These are phyloP conservation scores for Henckelia pumila DNA, from an alignment of 257 asterid species.

Conservation along the genomic window DNA sequence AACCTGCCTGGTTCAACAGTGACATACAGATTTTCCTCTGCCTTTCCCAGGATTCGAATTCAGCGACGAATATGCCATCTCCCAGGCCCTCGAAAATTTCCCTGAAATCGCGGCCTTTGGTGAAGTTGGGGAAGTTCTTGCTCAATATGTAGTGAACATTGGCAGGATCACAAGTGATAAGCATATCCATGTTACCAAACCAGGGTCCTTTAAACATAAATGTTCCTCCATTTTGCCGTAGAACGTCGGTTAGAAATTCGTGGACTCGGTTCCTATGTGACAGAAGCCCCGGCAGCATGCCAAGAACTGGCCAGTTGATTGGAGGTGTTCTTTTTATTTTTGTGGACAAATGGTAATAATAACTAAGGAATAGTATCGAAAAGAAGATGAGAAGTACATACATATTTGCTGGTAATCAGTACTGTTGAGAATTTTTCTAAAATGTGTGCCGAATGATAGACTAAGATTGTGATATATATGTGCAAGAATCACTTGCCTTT, in stretches of 20 bases:
- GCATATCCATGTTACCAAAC: slow-evolving; percentile 17
- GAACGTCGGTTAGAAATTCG: not conserved
- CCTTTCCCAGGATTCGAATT: slow-evolving; percentile 12
- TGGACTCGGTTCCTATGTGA: not conserved
- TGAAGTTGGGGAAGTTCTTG: slow-evolving; percentile 17
- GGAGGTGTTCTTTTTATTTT: not conserved
- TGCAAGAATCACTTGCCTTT: too few species aligned
- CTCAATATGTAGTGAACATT: slow-evolving; percentile 23
- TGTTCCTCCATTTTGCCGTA: not conserved
- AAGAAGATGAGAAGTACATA: not conserved
- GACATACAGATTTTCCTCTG: slow-evolving; percentile 1
- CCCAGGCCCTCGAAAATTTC: slow-evolving; percentile 21
- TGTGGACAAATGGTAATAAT: not conserved
- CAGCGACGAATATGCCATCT: slow-evolving; percentile 20
- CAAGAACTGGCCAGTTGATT: slow-evolving; percentile 15
- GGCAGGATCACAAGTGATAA: slow-evolving; percentile 15
- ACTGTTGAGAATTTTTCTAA: too few species aligned
- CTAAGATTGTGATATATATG: too few species aligned
- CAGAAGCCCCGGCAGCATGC: slow-evolving; percentile 7
- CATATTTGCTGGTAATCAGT: not conserved
- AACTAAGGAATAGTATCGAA: not conserved
- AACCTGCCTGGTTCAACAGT: not conserved
- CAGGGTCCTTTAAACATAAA: slow-evolving; percentile 3
- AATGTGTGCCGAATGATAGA: too few species aligned
- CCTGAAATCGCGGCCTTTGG: slow-evolving; percentile 9